Evolutionary conservation across 2,329 filamentous ascomycete species (phyloP), one percentile per base, ranked within the genome.

Genomic region (Pseudopithomyces maydicus): DNA sequence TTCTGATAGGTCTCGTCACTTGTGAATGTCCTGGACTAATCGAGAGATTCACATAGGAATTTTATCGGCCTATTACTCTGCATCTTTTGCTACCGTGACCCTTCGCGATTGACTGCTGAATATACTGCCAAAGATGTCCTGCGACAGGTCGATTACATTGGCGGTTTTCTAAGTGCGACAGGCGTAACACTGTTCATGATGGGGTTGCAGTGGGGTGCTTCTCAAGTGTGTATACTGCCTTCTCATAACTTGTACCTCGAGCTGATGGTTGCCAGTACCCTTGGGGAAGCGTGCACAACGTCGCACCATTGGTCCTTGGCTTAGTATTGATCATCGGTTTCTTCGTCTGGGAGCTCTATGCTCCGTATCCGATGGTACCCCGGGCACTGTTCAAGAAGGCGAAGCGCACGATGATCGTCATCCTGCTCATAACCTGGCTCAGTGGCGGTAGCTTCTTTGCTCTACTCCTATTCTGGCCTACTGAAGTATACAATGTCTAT

Each of bases 271-370:
- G 77, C 32, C 74, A 85, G 58, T 85, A 86, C 59, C 64, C 79
- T 0, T 88, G 86, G 86, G 69, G 77, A 1, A 85, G 83, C 0
- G 72, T 76, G 0, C 81, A 84, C 59, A 84, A 87, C 12, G 78
- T 88, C 44, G 78, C 77, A 0, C 83, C 85, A 0, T 64, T 88
- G 1, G 72, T 84, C 0, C 67, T 86, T 2, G 86, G 87, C 1
- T 50, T 71, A n/a, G 56, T 74, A 1, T 68, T 81, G 6, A 79
- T 80, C n/a, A 69, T 80, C 33, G 77, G 73, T 0, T 86, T 86
- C 53, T 75, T 81, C 29, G 53, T 85, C 2, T 86, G 83, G 82
- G 72, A 76, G 32, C 70, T 73, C 42, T 73, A 74, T 20, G 73
- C 80, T 6, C 68, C 71, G 4, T 72, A 77, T 42, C 80, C 80